Evolutionary conservation across 495 filamentous ascomycete species (phyloP).

Genomic region (Schizothecium vesticola): DNA sequence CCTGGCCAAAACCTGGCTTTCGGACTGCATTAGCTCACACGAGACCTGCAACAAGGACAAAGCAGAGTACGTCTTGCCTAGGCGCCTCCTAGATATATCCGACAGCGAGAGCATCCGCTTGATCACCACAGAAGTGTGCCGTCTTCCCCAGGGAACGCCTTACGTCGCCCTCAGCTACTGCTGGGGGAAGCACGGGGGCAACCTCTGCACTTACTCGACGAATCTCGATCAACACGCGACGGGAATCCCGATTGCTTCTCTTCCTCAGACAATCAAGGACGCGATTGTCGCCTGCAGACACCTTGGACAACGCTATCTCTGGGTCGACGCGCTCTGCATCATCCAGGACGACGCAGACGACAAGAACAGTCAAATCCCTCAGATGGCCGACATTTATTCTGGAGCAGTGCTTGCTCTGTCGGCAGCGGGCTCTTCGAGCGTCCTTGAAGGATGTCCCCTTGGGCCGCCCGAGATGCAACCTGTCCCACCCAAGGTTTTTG

Average conservation of each 20-base stretch:
- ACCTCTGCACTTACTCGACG: neutral
- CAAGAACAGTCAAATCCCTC: too few species aligned
- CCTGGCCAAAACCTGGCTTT: conserved; percentile 4
- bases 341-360: too few species aligned
- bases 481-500: too few species aligned
- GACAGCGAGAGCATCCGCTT: neutral
- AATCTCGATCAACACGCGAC: neutral
- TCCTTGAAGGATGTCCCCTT: too few species aligned
- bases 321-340: too few species aligned
- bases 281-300: neutral
- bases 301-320: conserved; percentile 1
- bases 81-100: conserved; percentile 4
- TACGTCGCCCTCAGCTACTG: too few species aligned
- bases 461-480: too few species aligned
- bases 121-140: neutral
- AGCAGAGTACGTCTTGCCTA: neutral
- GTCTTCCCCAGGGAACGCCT: neutral
- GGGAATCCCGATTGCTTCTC: too few species aligned
- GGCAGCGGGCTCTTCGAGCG: too few species aligned
- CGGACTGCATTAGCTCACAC: neutral
- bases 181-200: neutral
- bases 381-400: too few species aligned
- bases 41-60: neutral
- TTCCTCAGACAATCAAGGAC: too few species aligned
- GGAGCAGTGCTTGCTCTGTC: too few species aligned